Percentiles rank a stretch among this genome's conserved stretches.
Evolutionary conservation across 2,329 filamentous ascomycete species (phyloP).

Genomic region (Aureobasidium sp.): DNA sequence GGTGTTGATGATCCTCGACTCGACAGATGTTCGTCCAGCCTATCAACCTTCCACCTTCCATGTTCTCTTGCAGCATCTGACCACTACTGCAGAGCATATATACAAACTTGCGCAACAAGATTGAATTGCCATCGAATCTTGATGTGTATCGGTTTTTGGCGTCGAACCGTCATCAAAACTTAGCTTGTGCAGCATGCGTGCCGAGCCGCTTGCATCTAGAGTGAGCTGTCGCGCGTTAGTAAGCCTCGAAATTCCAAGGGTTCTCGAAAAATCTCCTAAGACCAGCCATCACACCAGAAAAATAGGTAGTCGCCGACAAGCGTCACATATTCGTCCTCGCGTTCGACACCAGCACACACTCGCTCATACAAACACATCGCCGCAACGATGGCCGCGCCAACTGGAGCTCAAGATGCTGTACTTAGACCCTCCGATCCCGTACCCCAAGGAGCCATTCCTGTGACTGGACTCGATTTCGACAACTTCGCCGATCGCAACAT

Average conservation of each 20-base stretch:
- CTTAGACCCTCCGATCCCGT: constrained; percentile 77
- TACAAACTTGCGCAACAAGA: not conserved
- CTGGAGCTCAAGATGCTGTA: constrained; percentile 64
- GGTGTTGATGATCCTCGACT: not conserved
- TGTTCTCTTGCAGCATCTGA: not conserved
- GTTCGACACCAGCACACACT: too few relatives aligned
- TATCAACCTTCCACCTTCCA: too few relatives aligned
- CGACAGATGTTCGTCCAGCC: too few relatives aligned
- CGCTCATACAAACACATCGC: too few relatives aligned
- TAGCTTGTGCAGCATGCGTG: constrained; percentile 5
- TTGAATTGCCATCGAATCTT: not conserved
- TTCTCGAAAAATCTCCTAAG: constrained; percentile 14
- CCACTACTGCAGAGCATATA: not conserved
- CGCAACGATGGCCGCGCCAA: constrained; percentile 31
- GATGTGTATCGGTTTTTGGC: not conserved
- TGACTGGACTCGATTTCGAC: constrained; percentile 91
- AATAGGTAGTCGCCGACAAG: not conserved
- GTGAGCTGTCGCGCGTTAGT: constrained; percentile 14
- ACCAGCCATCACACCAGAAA: not conserved
- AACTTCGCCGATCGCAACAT: constrained; percentile 65
- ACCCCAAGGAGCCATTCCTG: constrained; percentile 68
- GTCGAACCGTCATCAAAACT: constrained; percentile 2
- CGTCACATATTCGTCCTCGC: not conserved
- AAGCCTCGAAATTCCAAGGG: constrained; percentile 8
- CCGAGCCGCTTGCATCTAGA: constrained; percentile 14